Evolutionary conservation across 352 stramenopile species (phyloP).

Genomic region (Phytophthora podocarpi): DNA sequence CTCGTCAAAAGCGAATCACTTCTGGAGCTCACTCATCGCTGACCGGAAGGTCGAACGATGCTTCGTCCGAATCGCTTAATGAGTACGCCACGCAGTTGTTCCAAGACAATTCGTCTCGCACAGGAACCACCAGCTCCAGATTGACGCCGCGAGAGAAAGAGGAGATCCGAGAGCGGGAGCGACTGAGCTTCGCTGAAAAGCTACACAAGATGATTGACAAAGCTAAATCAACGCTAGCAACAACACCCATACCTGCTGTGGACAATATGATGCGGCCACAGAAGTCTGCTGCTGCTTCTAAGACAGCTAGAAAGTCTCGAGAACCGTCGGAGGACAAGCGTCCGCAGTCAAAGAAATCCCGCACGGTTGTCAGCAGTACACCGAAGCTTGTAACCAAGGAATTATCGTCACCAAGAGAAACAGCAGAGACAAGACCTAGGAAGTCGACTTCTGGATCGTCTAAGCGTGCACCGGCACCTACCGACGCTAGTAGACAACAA

Average conservation of each 20-base stretch:
- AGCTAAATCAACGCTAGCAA: slow-evolving; percentile 67
- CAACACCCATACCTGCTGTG: slow-evolving; percentile 14
- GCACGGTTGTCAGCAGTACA: slow-evolving; percentile 4
- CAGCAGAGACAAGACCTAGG: slow-evolving; percentile 10
- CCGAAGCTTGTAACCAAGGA: slow-evolving; percentile 16
- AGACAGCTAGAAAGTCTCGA: slow-evolving; percentile 9
- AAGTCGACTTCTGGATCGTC: slow-evolving; percentile 10
- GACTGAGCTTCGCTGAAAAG: slow-evolving; percentile 85
- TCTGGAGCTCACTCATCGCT: slow-evolving; percentile 1
- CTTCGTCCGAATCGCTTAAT: slow-evolving; percentile 63
- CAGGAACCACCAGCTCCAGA: slow-evolving; percentile 10
- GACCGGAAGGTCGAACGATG: slow-evolving; percentile 13
- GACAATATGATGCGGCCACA: slow-evolving; percentile 3
- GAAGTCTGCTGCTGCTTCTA: slow-evolving; percentile 10
- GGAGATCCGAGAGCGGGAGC: slow-evolving; percentile 56
- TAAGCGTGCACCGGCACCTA: slow-evolving; percentile 13
- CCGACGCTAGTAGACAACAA: too few species aligned
- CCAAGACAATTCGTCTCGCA: slow-evolving; percentile 38
- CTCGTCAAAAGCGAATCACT: slow-evolving; percentile 29
- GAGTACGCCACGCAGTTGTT: slow-evolving; percentile 76
- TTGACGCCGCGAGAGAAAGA: slow-evolving; percentile 38
- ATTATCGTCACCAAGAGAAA: slow-evolving; percentile 9
- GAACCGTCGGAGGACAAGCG: slow-evolving; percentile 12
- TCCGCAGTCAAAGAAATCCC: slow-evolving; percentile 20
- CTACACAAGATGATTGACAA: slow-evolving; percentile 90